Percentiles rank a stretch among this genome's conserved stretches.
phyloP scores from a whole-genome alignment of 176 grass and related monocot genomes.

The Zea luxurians region DNA sequence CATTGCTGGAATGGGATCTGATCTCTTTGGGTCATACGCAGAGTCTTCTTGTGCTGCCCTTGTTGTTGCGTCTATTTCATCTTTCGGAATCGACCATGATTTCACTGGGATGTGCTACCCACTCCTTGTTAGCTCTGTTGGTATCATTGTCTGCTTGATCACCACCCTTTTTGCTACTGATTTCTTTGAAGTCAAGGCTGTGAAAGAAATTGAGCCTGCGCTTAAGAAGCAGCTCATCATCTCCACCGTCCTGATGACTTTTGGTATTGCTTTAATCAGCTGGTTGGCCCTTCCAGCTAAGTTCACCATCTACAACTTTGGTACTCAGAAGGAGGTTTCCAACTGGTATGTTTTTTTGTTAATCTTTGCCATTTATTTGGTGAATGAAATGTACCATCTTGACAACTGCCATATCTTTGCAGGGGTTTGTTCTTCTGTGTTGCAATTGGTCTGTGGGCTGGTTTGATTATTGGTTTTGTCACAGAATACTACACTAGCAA shows the following conservation, averaged over 20 bases:
- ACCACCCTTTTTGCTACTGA: slow-evolving; percentile 86
- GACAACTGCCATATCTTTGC: slow-evolving; percentile 16
- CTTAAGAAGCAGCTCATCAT: slow-evolving; percentile 87
- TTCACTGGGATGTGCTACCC: slow-evolving; percentile 88
- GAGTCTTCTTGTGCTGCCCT: slow-evolving; percentile 90
- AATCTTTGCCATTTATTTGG: slow-evolving; percentile 27
- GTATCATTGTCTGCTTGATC: slow-evolving; percentile 80
- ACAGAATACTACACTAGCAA: slow-evolving; percentile 94
- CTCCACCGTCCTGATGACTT: slow-evolving; percentile 79
- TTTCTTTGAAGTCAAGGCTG: slow-evolving; percentile 77
- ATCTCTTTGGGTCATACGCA: slow-evolving; percentile 88
- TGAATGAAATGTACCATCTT: slow-evolving; percentile 26
- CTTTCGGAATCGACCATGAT: slow-evolving; percentile 85
- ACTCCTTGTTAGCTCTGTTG: slow-evolving; percentile 80
- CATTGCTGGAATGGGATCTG: slow-evolving; percentile 93
- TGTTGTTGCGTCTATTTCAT: slow-evolving; percentile 89
- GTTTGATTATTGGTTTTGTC: slow-evolving; percentile 83
- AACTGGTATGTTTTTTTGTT: slow-evolving; percentile 61
- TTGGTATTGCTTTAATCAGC: slow-evolving; percentile 75
- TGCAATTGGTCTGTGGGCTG: slow-evolving; percentile 85
- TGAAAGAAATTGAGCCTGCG: slow-evolving; percentile 81
- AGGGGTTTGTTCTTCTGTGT: slow-evolving; percentile 94
- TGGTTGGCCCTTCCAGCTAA: slow-evolving; percentile 73
- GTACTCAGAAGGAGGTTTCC: slow-evolving; percentile 69
- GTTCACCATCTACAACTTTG: slow-evolving; percentile 90